Base-by-base conservation (phyloP, 2,329 filamentous ascomycete genomes). In the Orbilia quercus region DNA sequence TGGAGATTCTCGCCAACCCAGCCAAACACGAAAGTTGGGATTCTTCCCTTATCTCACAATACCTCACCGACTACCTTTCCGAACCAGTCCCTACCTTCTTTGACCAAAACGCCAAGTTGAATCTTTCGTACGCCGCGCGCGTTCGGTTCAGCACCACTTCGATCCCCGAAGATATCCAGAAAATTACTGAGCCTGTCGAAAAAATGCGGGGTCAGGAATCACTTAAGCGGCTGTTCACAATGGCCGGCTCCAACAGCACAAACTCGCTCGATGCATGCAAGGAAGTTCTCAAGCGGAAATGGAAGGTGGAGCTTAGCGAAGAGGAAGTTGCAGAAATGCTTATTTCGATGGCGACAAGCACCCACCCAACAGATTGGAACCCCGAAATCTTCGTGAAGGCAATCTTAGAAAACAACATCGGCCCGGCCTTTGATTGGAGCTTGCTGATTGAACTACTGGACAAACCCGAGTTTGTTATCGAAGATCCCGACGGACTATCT, bases 1-100 rank as follows among this genome's bases (percentile, higher is more conserved):
- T 96, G 57, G 88, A 92, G 78, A 88, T 89, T 75, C 84, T 97
- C 63, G 88, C 90, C 34, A 86, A 86, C 50, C 84, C 88, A 12
- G 85, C 85, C 67, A 83, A 87, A 76, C 84, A 87, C 42, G 87
- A 90, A 77, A 85, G 89, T 75, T 89, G 93, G 60, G 84, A 84
- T 9, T 84, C 89, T 28, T 82, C 86, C 44, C 92, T 95, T 79
- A 85, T 97, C 72, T 90, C 91, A 53, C 83, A 89, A 70, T 89
- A 96, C 69, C 84, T 97, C 80, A 91, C 96, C 80, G 90, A 91
- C 77, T 90, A 96, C 77, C 88, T 96, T 62, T 89, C 95, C 80
- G 89, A 93, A 77, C 92, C 93, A 57, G 92, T 92, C 28, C 91
- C 90, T 23, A 92, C 90, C 80, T 96, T 96, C 83, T 91, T 90